Evolutionary conservation across 768 basidiomycete genomes (phyloP).

Genomic region (Fibroporia radiculosa): DNA sequence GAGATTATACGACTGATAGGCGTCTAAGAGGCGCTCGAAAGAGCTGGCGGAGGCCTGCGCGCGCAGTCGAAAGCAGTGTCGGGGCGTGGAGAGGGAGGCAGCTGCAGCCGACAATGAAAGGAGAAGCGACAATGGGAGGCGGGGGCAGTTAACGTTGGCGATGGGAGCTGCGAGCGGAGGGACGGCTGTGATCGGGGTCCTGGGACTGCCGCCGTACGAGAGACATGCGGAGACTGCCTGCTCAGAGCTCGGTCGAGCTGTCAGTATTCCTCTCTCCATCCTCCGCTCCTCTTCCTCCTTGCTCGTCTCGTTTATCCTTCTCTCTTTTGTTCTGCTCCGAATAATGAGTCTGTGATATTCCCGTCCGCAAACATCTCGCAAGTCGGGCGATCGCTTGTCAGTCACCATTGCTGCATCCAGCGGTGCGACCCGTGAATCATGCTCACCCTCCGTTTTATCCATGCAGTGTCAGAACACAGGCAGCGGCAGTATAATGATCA

Average conservation of each 20-base stretch:
- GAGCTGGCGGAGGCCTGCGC: too few relatives aligned
- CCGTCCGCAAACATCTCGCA: neutral
- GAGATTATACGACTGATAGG: too few relatives aligned
- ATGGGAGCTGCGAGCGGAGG: neutral
- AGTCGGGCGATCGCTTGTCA: slow-evolving; percentile 7
- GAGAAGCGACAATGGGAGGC: too few relatives aligned
- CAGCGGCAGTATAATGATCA: slow-evolving; percentile 17
- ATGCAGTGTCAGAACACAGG: slow-evolving; percentile 2
- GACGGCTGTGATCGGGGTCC: slow-evolving; percentile 7
- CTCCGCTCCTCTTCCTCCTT: slow-evolving; percentile 1
- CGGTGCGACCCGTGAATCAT: slow-evolving; percentile 11
- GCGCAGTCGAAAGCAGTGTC: too few relatives aligned
- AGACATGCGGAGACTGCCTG: slow-evolving; percentile 12
- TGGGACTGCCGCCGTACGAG: slow-evolving; percentile 1
- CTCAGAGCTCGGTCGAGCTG: slow-evolving; percentile 6
- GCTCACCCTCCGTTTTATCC: slow-evolving; percentile 1
- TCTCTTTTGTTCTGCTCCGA: slow-evolving; percentile 4
- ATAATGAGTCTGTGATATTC: slow-evolving; percentile 12
- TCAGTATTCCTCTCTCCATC: slow-evolving; percentile 6
- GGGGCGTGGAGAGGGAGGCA: too few relatives aligned
- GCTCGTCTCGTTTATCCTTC: neutral
- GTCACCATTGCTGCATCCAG: slow-evolving; percentile 9
- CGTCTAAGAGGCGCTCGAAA: too few relatives aligned
- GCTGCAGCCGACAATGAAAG: too few relatives aligned
- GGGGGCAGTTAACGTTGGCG: neutral